Percentiles rank a stretch among this genome's conserved stretches.
Evolutionary conservation across 345 rosid genomes (phyloP).

Genomic region (Citrus inodora): DNA sequence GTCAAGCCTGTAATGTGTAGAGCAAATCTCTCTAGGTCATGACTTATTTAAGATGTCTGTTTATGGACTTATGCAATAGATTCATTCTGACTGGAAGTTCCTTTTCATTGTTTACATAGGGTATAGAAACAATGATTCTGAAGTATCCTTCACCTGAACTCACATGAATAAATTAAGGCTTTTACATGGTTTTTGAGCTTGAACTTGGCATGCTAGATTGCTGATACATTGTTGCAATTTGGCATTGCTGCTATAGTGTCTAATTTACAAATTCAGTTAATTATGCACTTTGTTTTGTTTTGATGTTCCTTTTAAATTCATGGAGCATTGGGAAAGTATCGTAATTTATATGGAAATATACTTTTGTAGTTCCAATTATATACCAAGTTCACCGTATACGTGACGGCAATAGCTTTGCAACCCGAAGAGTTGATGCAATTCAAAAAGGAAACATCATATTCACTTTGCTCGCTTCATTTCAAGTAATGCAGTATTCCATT

Average conservation of each 20-base stretch:
- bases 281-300: not conserved
- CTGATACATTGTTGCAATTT: not conserved
- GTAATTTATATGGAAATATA: not conserved
- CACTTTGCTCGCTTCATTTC: constrained; percentile 85
- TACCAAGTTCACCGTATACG: constrained; percentile 80
- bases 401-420: constrained; percentile 90
- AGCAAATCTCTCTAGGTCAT: not conserved
- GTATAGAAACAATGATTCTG: not conserved
- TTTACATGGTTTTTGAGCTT: constrained; percentile 2
- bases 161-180: not conserved
- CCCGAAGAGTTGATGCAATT: constrained; percentile 87
- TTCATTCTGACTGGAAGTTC: not conserved
- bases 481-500: constrained; percentile 42
- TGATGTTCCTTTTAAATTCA: not conserved
- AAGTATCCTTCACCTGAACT: not conserved
- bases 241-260: not conserved
- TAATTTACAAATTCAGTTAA: not conserved
- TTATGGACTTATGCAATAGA: not conserved
- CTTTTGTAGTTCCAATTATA: constrained; percentile 72
- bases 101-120: not conserved
- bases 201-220: not conserved
- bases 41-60: not conserved
- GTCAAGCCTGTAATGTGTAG: not conserved
- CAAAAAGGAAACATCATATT: constrained; percentile 83
- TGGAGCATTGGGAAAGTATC: not conserved